Base-by-base conservation (phyloP, 2,329 filamentous ascomycete species). In the Colletotrichum gloeosporioides region DNA sequence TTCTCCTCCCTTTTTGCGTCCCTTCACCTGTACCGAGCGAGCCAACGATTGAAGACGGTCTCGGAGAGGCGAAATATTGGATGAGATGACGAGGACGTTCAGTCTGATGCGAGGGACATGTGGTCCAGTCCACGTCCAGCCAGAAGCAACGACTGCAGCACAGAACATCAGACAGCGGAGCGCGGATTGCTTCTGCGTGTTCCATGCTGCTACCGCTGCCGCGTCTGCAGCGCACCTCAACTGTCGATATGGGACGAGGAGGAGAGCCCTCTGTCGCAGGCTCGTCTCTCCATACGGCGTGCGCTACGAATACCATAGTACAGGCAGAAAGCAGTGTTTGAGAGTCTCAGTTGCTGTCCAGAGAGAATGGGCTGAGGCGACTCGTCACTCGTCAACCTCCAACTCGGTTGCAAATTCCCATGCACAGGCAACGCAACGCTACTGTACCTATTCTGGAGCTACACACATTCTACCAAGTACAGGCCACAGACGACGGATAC, bases 361-460 rank as follows among this genome's bases (percentile, higher is more conserved):
- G n/a, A n/a, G 44, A n/a, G 27, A 49, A 27, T 70, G 57, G 36
- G 68, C 55, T 34, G 36, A 70, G 55, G 59, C 22, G 55, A 34
- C 39, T 61, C 59, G 59, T 76, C 70, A 73, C 39, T 61, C 59
- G 59, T 76, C 70, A 73, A 73, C 69, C 64, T 76, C 70, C 64
- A 68, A 76, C 70, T 73, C 70, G 70, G 59, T 57, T 73, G 49
- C 59, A 31, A 44, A 49, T 22, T 32, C 55, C 73, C 69, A 67
- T 67, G 69, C 69, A 72, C 44, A 39, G n/a, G 12, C 65, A 57
- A 25, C 49, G 49, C 49, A 18, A 57, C 65, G 57, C 57, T 61
- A 32, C 16, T 18, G 57, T 61, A 61, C 16, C 27, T 18, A 15
- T 32, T 29, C 57, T 31, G 29, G 25, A 16, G 31, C 25, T 62